These are phyloP conservation scores for Ceratobasidium papillatum DNA, from an alignment of 1,284 basidiomycete genomes.

Conservation along the genomic window DNA sequence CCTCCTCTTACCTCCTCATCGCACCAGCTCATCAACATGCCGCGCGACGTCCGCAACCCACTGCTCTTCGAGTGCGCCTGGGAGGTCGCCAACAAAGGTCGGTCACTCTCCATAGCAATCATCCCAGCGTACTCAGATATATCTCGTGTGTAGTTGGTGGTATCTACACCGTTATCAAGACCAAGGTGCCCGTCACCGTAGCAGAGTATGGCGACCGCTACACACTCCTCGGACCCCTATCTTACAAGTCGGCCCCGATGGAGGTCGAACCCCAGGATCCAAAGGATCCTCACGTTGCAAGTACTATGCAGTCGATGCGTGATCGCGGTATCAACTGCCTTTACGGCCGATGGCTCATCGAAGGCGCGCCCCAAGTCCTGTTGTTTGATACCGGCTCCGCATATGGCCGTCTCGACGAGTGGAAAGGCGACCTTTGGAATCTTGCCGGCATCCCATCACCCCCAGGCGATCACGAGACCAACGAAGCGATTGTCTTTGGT, in stretches of 20 bases:
- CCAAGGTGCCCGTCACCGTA: constrained; percentile 97
- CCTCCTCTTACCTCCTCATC: background rate
- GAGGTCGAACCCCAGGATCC: constrained; percentile 96
- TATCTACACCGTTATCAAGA: constrained; percentile 99
- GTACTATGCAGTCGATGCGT: constrained; percentile 79
- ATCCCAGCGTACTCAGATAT: background rate
- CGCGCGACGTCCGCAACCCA: constrained; percentile 81
- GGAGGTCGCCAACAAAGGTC: constrained; percentile 91
- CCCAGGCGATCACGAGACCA: constrained; percentile 95
- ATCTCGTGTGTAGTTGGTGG: constrained; percentile 74
- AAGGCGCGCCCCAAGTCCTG: constrained; percentile 92
- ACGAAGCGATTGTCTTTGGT: constrained; percentile 99
- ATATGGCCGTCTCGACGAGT: constrained; percentile 92
- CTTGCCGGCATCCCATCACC: constrained; percentile 96
- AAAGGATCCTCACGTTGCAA: constrained; percentile 69
- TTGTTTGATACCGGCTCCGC: constrained; percentile 94
- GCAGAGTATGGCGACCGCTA: constrained; percentile 92
- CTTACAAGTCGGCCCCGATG: constrained; percentile 98
- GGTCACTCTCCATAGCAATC: constrained; percentile 31
- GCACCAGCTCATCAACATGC: constrained; percentile 8
- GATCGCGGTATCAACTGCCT: constrained; percentile 90
- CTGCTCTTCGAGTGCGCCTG: constrained; percentile 90
- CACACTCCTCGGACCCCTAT: constrained; percentile 91
- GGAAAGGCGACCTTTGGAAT: constrained; percentile 99
- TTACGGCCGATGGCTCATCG: constrained; percentile 98